phyloP scores from a whole-genome alignment of 2,329 filamentous ascomycete species.

The Alternaria incomplexa region DNA sequence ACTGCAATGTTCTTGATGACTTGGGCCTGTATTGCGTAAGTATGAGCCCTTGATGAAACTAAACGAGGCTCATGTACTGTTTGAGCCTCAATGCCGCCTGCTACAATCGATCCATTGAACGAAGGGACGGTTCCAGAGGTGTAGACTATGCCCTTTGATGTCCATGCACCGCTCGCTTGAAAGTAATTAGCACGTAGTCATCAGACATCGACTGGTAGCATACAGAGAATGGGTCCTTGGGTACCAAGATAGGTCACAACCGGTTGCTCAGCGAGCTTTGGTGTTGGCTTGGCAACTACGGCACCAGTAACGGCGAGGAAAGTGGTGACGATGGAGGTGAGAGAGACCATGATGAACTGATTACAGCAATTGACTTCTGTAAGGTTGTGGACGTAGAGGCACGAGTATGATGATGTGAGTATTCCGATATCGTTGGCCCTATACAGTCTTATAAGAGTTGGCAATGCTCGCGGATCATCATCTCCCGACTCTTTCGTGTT shows the following conservation, averaged over 20 bases:
- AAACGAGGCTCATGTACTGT: constrained; percentile 13
- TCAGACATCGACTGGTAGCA: background rate
- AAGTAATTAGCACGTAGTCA: background rate
- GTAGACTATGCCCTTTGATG: constrained; percentile 40
- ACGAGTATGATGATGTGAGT: background rate
- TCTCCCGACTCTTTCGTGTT: background rate
- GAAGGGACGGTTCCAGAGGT: constrained; percentile 40
- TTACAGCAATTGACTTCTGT: background rate
- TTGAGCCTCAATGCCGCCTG: constrained; percentile 34
- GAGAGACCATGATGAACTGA: constrained; percentile 23
- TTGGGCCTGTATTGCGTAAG: constrained; percentile 31
- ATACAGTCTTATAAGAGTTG: background rate
- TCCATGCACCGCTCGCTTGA: constrained; percentile 36
- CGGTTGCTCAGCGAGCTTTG: constrained; percentile 31
- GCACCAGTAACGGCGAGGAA: constrained; percentile 23
- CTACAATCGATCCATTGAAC: constrained; percentile 35
- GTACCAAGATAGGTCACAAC: constrained; percentile 42
- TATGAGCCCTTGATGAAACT: background rate
- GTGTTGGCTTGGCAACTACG: constrained; percentile 23
- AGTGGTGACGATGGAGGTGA: constrained; percentile 28
- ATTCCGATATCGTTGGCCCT: background rate
- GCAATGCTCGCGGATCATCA: background rate
- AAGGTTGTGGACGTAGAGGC: background rate
- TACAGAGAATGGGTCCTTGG: constrained; percentile 39
- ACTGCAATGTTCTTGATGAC: constrained; percentile 43